Base-by-base conservation (phyloP, 306 rosid species). In the Ormosia emarginata region DNA sequence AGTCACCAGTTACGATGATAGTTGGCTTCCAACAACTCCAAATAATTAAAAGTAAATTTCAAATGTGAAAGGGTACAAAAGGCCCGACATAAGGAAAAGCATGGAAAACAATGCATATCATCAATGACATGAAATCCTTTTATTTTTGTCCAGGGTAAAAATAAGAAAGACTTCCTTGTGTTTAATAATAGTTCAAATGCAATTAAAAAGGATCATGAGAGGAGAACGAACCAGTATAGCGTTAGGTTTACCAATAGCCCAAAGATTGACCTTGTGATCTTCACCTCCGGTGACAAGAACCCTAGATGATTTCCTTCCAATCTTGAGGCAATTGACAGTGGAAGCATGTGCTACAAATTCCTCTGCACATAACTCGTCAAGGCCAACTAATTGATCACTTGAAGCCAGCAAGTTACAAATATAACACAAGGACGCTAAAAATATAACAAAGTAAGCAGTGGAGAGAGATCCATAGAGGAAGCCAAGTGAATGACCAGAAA, bases 211-310 rank as follows among this genome's bases (percentile, higher is more conserved):
- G 57, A 49, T 74, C 24, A 24, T 24, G 24, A 24, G 58, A 13
- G n/a, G 56, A 74, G 64, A 44, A 85, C 91, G 41, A 85, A 95
- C 99, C 95, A 93, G 91, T 82, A 93, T 88, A 76, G 99, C 96
- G 77, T 95, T 95, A 81, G 99, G 99, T 82, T 95, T 95, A 46
- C 99, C 99, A 85, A 95, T 95, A 80, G 99, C 98, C 99, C 99
- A 95, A 55, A 95, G 93, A 92, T 95, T 95, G 86, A 95, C 99
- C 90, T 95, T 95, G 89, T 89, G 98, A 85, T 95, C 99, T 87
- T 95, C 99, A 10, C 99, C 99, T 9, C 99, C 99, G 2, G 99
- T 95, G 81, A 95, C 97, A 82, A 95, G 99, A 82, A 95, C 93
- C 88, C 99, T 89, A 18, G 97, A 92, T 15, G 99, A 77, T 81